Conservation (phyloP, 352 stramenopile genomes). For the Globisporangium camurandrum region DNA sequence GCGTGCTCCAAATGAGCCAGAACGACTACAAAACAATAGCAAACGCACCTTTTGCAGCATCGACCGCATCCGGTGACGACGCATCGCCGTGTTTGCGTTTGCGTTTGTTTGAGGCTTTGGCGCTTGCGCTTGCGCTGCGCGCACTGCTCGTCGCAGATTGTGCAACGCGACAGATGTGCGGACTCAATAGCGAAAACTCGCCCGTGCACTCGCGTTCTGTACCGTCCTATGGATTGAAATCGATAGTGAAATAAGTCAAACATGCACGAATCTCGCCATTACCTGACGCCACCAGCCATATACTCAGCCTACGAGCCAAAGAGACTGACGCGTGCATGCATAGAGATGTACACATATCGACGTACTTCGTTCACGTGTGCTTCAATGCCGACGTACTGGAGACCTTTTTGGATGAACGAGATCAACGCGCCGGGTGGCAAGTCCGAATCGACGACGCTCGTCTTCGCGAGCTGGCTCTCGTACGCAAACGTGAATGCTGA, state of each 20-base stretch:
- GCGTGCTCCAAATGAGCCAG: not conserved
- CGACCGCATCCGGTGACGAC: slow-evolving; percentile 51
- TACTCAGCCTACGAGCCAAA: too few species aligned
- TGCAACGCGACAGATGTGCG: slow-evolving; percentile 84
- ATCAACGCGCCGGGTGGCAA: slow-evolving; percentile 96
- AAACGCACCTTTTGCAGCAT: slow-evolving; percentile 52
- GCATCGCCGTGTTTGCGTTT: slow-evolving; percentile 69
- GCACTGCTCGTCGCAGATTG: slow-evolving; percentile 69
- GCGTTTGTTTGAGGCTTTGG: slow-evolving; percentile 71
- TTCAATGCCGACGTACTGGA: slow-evolving; percentile 93
- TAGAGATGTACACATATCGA: too few species aligned
- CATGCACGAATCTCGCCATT: slow-evolving; percentile 8
- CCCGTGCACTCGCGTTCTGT: slow-evolving; percentile 81
- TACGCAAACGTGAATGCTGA: slow-evolving; percentile 98
- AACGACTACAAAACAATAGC: slow-evolving; percentile 2
- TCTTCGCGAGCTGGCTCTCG: slow-evolving; percentile 94
- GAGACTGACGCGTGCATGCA: too few species aligned
- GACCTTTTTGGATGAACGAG: slow-evolving; percentile 97
- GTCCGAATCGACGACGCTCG: slow-evolving; percentile 87
- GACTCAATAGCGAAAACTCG: slow-evolving; percentile 90
- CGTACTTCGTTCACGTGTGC: slow-evolving; percentile 83
- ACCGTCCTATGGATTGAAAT: slow-evolving; percentile 45
- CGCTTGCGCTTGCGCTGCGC: slow-evolving; percentile 20
- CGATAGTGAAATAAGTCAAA: not conserved
- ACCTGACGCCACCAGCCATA: too few species aligned